Base-by-base conservation (phyloP, 768 basidiomycete genomes). In the Russula olivacea region DNA sequence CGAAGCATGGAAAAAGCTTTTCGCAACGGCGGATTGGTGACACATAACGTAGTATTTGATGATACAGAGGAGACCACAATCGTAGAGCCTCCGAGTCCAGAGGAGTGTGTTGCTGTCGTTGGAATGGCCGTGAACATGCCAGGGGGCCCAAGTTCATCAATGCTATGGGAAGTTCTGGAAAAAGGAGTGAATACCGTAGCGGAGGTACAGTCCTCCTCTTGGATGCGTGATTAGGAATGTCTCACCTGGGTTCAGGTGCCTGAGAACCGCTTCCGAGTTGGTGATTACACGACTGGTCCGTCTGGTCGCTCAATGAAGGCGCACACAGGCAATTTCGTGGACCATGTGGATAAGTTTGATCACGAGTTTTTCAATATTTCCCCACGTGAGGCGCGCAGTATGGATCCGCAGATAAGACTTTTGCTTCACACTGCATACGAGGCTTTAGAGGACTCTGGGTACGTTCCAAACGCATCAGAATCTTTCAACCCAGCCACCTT, bases 361-460 rank as follows among this genome's bases (percentile, higher is more conserved):
- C 77, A 87, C 70, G 76, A 74, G 70, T 88, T 88, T 70, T 91
- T 90, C 77, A 83, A 80, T 47, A 81, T 88, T 50, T 87, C 83
- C 45, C 88, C 89, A 2, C 81, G 88, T 6, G 88, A 90, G 72
- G 88, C 89, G 15, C 81, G 75, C 63, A 82, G 77, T 71, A 89
- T 89, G 87, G 86, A 89, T 68, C 88, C 89, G 8, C 88, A 89
- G 66, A 87, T 89, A 65, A 80, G 88, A 5, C 67, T 90, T 38
- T 74, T 90, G 5, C 77, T 90, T 17, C 86, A 86, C 43, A 78
- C 81, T 3, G 85, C 84, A 5, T 81, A 87, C 58, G 80, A 86
- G 61, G 88, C 88, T 0, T 75, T 90, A 4, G 87, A 89, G 69
- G 78, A 83, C 63, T 80, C 87, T 4, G 89, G 88, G 0, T 89